Percentiles rank a stretch among this genome's conserved stretches.
These are phyloP conservation scores for Pseudocercospora musae DNA, from an alignment of 2,329 filamentous ascomycete species.

Conservation along the genomic window DNA sequence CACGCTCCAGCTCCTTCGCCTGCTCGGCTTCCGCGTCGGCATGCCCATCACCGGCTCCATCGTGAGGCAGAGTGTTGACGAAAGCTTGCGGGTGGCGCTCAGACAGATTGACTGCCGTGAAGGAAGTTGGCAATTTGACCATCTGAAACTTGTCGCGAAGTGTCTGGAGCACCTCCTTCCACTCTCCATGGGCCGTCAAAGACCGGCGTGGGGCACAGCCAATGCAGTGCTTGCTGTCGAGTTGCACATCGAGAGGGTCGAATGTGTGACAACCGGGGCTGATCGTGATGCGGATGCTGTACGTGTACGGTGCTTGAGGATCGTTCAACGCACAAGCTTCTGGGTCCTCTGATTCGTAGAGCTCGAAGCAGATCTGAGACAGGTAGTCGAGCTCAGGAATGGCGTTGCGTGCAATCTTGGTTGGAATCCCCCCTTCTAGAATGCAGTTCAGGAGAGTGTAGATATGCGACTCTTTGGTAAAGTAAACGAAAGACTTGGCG, in stretches of 20 bases:
- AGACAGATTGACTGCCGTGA: conserved; percentile 50
- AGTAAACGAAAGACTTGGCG: conserved; percentile 96
- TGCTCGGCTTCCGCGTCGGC: conserved; percentile 5
- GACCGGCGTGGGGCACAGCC: conserved; percentile 87
- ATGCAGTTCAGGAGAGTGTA: conserved; percentile 98
- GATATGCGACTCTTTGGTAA: conserved; percentile 98
- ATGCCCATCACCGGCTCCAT: conserved; percentile 12
- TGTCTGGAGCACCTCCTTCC: conserved; percentile 96
- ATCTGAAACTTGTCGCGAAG: conserved; percentile 92
- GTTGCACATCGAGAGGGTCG: conserved; percentile 91
- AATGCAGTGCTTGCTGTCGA: conserved; percentile 95
- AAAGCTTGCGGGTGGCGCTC: conserved; percentile 50
- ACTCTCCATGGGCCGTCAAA: conserved; percentile 86
- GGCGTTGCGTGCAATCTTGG: conserved; percentile 90
- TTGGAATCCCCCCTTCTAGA: conserved; percentile 91
- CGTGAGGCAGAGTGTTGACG: conserved; percentile 16
- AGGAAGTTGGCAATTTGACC: conserved; percentile 51
- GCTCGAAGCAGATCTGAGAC: conserved; percentile 94
- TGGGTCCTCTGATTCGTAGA: conserved; percentile 86
- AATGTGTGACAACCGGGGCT: conserved; percentile 95
- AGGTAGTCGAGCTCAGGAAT: conserved; percentile 98
- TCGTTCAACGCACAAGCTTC: conserved; percentile 55
- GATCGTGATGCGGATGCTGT: conserved; percentile 94
- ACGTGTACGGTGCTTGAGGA: conserved; percentile 64
- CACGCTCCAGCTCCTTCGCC: not conserved